phyloP scores from a whole-genome alignment of 352 stramenopile genomes.

The Phytopythium ostracodes region DNA sequence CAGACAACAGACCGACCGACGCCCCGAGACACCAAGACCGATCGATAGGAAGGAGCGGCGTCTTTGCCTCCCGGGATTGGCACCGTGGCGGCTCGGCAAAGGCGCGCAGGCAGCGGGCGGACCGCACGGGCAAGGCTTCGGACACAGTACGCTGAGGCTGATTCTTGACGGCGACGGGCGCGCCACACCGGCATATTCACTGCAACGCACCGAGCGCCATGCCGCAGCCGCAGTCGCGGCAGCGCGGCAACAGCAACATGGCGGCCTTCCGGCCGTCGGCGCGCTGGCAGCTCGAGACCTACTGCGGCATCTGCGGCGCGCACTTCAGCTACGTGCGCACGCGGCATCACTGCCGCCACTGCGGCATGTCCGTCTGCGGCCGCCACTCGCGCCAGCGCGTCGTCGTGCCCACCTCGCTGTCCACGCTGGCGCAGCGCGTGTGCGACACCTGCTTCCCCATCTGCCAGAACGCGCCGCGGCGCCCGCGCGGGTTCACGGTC shows the following conservation, averaged over 20 bases:
- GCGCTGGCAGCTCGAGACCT: constrained; percentile 52
- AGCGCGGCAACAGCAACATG: constrained; percentile 34
- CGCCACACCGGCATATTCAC: no score
- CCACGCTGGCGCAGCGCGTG: constrained; percentile 59
- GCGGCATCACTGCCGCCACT: constrained; percentile 80
- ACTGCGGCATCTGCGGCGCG: constrained; percentile 55
- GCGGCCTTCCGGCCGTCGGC: constrained; percentile 52
- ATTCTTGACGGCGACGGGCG: no score
- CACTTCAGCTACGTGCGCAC: constrained; percentile 56
- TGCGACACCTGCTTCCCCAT: constrained; percentile 66
- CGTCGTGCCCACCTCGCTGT: constrained; percentile 62
- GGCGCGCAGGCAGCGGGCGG: not conserved
- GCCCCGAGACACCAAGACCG: no score
- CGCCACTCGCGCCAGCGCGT: constrained; percentile 70
- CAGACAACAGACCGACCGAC: no score
- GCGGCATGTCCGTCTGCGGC: constrained; percentile 67
- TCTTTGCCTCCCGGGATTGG: not conserved
- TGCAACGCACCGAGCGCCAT: not conserved
- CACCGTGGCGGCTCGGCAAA: not conserved
- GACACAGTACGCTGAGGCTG: no score
- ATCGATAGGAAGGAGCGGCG: not conserved
- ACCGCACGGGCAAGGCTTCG: no score
- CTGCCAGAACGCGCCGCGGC: constrained; percentile 27
- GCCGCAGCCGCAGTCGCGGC: constrained; percentile 11
- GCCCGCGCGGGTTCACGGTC: constrained; percentile 4